phyloP scores from a whole-genome alignment of 2,329 filamentous ascomycete genomes.

The Hymenoscyphus linearis region DNA sequence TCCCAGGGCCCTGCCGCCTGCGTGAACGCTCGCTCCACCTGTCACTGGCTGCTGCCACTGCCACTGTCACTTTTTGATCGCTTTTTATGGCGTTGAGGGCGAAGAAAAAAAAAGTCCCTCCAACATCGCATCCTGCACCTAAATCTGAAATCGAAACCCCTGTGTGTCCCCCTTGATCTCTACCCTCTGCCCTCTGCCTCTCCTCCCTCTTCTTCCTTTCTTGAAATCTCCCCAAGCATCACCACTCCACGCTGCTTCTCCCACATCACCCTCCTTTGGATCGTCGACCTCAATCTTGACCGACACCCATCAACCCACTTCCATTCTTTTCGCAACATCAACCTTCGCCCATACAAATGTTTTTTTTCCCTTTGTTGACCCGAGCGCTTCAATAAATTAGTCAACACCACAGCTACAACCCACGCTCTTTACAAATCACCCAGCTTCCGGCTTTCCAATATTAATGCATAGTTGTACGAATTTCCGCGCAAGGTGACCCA shows the following conservation, averaged over 20 bases:
- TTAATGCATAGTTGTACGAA: conserved; percentile 19
- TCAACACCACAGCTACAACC: not conserved
- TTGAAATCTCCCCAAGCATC: not conserved
- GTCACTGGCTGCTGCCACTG: not conserved
- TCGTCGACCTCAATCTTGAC: too few species aligned
- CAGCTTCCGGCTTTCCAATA: conserved; percentile 1
- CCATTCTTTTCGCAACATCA: not conserved
- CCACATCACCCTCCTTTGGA: not conserved
- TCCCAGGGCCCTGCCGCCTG: not conserved
- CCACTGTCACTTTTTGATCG: not conserved
- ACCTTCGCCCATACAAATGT: not conserved
- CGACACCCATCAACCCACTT: not conserved
- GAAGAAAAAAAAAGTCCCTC: not conserved
- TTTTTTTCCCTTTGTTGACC: not conserved
- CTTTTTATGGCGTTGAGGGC: not conserved
- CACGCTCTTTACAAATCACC: conserved; percentile 5
- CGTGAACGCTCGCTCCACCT: not conserved
- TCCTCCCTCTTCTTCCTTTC: not conserved
- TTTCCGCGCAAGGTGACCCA: conserved; percentile 14
- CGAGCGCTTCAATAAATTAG: not conserved
- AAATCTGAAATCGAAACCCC: too few species aligned
- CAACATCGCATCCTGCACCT: not conserved
- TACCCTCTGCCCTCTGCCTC: not conserved
- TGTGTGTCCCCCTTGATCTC: too few species aligned
- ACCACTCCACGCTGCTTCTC: too few species aligned